A percentile compares a stretch with the other conserved stretches of the same genome.
phyloP scores from a whole-genome alignment of 164 flowering plant genomes.

The Cinnamomum micranthum region DNA sequence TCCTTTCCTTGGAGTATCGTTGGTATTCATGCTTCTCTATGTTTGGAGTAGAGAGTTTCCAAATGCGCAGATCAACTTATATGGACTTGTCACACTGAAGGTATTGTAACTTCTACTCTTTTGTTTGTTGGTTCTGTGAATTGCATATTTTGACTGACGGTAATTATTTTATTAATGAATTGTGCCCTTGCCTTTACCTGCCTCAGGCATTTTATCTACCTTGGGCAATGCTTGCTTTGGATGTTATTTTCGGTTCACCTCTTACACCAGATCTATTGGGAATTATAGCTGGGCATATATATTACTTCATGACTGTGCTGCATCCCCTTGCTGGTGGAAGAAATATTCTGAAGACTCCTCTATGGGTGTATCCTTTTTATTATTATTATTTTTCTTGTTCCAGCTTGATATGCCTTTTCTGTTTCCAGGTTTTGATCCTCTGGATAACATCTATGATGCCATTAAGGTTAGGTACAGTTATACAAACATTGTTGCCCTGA shows the following conservation, averaged over 20 bases:
- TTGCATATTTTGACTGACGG: background rate
- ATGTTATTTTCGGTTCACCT: slow-evolving; percentile 86
- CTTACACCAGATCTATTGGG: slow-evolving; percentile 77
- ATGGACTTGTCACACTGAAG: slow-evolving; percentile 49
- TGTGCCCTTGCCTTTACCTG: background rate
- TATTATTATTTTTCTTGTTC: background rate
- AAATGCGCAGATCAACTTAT: slow-evolving; percentile 45
- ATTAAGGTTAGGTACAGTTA: too few species aligned
- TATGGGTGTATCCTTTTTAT: slow-evolving; percentile 85
- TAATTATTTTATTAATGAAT: slow-evolving; percentile 2
- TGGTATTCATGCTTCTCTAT: slow-evolving; percentile 62
- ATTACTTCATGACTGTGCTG: slow-evolving; percentile 87
- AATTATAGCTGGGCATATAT: slow-evolving; percentile 89
- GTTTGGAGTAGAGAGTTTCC: slow-evolving; percentile 63
- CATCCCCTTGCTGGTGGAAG: slow-evolving; percentile 89
- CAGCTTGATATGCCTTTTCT: background rate
- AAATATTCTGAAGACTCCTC: slow-evolving; percentile 72
- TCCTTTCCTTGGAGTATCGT: slow-evolving; percentile 39
- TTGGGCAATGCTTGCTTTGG: slow-evolving; percentile 95
- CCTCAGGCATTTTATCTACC: slow-evolving; percentile 95
- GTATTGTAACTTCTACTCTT: slow-evolving; percentile 20
- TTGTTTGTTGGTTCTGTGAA: background rate
- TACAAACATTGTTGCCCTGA: too few species aligned
- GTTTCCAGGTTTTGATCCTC: too few species aligned
- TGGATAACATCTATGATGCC: too few species aligned